Evolutionary conservation across 2,329 filamentous ascomycete genomes (phyloP).

Genomic region (Xylaria hypoxylon): DNA sequence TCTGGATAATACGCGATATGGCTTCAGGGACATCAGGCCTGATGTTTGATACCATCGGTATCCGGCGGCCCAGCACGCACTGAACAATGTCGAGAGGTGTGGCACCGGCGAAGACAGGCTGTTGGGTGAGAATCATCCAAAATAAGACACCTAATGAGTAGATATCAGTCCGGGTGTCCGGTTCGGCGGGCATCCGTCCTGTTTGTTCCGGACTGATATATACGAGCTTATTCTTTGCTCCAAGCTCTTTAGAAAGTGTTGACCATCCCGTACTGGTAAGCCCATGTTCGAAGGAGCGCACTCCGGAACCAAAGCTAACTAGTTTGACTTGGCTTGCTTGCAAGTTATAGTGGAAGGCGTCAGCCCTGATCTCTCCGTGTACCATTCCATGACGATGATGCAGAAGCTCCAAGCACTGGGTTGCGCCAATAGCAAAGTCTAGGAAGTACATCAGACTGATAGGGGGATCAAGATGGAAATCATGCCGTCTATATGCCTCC

Average conservation of each 20-base stretch:
- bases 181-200: constrained; percentile 90
- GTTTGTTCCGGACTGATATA: constrained; percentile 97
- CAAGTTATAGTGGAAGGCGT: constrained; percentile 87
- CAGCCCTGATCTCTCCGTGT: constrained; percentile 89
- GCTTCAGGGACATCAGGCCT: constrained; percentile 87
- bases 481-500: constrained; percentile 57
- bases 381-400: constrained; percentile 89
- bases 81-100: constrained; percentile 92
- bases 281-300: constrained; percentile 90
- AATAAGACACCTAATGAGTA: constrained; percentile 92
- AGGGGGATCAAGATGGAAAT: constrained; percentile 65
- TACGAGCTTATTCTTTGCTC: constrained; percentile 87
- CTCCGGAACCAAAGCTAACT: constrained; percentile 86
- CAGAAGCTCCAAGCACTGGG: constrained; percentile 87
- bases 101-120: constrained; percentile 81
- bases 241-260: constrained; percentile 81
- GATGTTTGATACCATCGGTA: constrained; percentile 80
- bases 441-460: constrained; percentile 82
- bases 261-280: constrained; percentile 89
- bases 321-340: constrained; percentile 80
- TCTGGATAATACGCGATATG: constrained; percentile 84
- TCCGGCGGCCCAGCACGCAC: constrained; percentile 81
- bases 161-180: constrained; percentile 91
- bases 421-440: constrained; percentile 89
- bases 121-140: constrained; percentile 85